A percentile compares a stretch with the other conserved stretches of the same genome.
Evolutionary conservation across 2,329 filamentous ascomycete genomes (phyloP).

Genomic region (Sporothrix brunneoviolacea): DNA sequence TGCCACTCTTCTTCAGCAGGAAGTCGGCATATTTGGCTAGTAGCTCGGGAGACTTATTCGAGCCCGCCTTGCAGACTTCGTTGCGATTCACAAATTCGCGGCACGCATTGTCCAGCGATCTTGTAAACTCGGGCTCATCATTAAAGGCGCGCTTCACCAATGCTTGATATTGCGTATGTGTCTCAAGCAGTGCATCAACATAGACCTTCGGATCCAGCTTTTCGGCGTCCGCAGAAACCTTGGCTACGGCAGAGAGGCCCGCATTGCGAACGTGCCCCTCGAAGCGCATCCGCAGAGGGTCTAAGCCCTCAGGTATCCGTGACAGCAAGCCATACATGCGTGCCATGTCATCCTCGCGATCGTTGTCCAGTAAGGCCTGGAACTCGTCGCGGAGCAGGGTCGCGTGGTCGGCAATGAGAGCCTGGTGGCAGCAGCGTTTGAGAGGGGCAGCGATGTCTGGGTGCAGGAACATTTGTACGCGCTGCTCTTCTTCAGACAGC

Average conservation of each 20-base stretch:
- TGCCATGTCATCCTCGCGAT: slow-evolving; percentile 90
- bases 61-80: slow-evolving; percentile 87
- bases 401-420: slow-evolving; percentile 84
- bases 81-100: slow-evolving; percentile 98
- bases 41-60: slow-evolving; percentile 89
- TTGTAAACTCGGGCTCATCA: slow-evolving; percentile 93
- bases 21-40: slow-evolving; percentile 94
- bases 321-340: slow-evolving; percentile 92
- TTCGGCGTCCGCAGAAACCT: slow-evolving; percentile 81
- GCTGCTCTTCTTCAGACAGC: slow-evolving; percentile 86
- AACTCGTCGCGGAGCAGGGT: slow-evolving; percentile 88
- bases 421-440: slow-evolving; percentile 81
- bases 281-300: slow-evolving; percentile 79
- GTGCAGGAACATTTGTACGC: slow-evolving; percentile 86
- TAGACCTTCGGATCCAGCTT: slow-evolving; percentile 94
- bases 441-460: slow-evolving; percentile 78
- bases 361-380: slow-evolving; percentile 85
- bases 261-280: slow-evolving; percentile 90
- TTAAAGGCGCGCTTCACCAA: slow-evolving; percentile 89
- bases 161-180: slow-evolving; percentile 86
- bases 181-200: slow-evolving; percentile 88
- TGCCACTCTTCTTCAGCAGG: slow-evolving; percentile 84
- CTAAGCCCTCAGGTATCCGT: slow-evolving; percentile 82
- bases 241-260: slow-evolving; percentile 80
- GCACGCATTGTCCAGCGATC: slow-evolving; percentile 93